Evolutionary conservation across 768 basidiomycete species (phyloP).

Genomic region (Boletus rubroflammeus): DNA sequence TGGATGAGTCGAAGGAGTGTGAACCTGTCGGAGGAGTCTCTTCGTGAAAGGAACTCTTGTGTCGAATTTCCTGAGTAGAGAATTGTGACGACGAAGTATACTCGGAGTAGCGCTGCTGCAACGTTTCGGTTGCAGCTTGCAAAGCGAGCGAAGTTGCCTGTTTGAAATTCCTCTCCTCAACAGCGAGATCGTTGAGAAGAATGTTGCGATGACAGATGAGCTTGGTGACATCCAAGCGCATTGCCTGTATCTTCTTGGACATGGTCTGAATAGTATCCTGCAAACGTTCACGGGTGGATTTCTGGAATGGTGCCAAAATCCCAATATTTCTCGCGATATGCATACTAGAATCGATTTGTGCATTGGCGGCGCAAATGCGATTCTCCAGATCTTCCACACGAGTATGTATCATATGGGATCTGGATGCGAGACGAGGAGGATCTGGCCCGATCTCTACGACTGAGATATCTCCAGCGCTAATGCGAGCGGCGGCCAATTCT

Average conservation of each 20-base stretch:
- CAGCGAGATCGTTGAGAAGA: slow-evolving; percentile 68
- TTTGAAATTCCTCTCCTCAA: slow-evolving; percentile 65
- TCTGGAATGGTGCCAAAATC: slow-evolving; percentile 84
- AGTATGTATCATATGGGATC: slow-evolving; percentile 53
- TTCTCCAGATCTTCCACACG: slow-evolving; percentile 66
- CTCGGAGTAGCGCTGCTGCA: slow-evolving; percentile 44
- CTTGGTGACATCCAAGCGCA: slow-evolving; percentile 71
- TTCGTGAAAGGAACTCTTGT: slow-evolving; percentile 14
- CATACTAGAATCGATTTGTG: slow-evolving; percentile 63
- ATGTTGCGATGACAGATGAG: slow-evolving; percentile 74
- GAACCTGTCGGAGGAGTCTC: slow-evolving; percentile 8
- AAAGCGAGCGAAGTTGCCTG: slow-evolving; percentile 68
- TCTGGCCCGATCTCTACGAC: slow-evolving; percentile 19
- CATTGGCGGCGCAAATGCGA: slow-evolving; percentile 49
- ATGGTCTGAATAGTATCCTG: slow-evolving; percentile 54
- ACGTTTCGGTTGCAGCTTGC: slow-evolving; percentile 63
- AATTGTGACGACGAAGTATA: slow-evolving; percentile 33
- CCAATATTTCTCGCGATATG: slow-evolving; percentile 78
- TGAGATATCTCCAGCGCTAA: slow-evolving; percentile 29
- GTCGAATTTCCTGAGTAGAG: slow-evolving; percentile 29
- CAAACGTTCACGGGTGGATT: slow-evolving; percentile 76
- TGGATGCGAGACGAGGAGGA: slow-evolving; percentile 35
- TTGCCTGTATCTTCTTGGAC: slow-evolving; percentile 59
- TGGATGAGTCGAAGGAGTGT: slow-evolving; percentile 42
- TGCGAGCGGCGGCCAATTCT: slow-evolving; percentile 59